A percentile compares a stretch with the other conserved stretches of the same genome.
Evolutionary conservation across 208 protist genomes (phyloP).

Genomic region (Leishmania turanica): DNA sequence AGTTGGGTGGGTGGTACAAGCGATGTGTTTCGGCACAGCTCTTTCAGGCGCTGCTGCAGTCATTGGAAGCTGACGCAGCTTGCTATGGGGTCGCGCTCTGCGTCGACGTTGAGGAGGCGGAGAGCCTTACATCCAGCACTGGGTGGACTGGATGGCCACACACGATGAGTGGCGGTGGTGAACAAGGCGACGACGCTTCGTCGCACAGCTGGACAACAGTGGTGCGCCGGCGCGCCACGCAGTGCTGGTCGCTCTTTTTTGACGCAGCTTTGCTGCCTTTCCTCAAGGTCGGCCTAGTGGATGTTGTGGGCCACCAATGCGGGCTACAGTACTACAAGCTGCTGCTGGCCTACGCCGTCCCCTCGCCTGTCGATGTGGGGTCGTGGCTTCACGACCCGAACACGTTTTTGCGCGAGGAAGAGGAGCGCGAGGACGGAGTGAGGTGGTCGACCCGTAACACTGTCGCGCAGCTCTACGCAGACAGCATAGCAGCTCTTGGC

Average conservation of each 20-base stretch:
- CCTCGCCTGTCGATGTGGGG: slow-evolving; percentile 29
- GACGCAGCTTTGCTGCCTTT: slow-evolving; percentile 23
- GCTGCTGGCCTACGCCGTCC: slow-evolving; percentile 36
- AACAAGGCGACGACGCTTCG: background rate
- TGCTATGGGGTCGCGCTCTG: slow-evolving; percentile 20
- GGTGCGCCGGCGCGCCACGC: slow-evolving; percentile 25
- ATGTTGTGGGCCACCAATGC: slow-evolving; percentile 26
- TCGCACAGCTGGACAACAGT: slow-evolving; percentile 1
- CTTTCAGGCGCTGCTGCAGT: slow-evolving; percentile 28
- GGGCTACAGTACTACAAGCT: slow-evolving; percentile 38
- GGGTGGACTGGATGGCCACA: slow-evolving; percentile 1
- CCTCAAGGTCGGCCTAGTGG: slow-evolving; percentile 21
- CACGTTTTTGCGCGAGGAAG: slow-evolving; percentile 58
- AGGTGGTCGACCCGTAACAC: slow-evolving; percentile 46
- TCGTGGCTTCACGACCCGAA: slow-evolving; percentile 40
- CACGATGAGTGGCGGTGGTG: background rate
- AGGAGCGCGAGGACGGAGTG: slow-evolving; percentile 55
- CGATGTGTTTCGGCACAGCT: slow-evolving; percentile 25
- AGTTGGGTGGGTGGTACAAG: slow-evolving; percentile 43
- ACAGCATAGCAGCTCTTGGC: slow-evolving; percentile 39
- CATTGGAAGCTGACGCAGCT: slow-evolving; percentile 33
- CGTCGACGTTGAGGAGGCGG: slow-evolving; percentile 10
- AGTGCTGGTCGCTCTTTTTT: slow-evolving; percentile 32
- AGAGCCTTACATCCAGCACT: background rate
- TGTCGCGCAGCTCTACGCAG: slow-evolving; percentile 34